Conservation (phyloP, 2,329 filamentous ascomycete species). For the Cladophialophora bantiana region DNA sequence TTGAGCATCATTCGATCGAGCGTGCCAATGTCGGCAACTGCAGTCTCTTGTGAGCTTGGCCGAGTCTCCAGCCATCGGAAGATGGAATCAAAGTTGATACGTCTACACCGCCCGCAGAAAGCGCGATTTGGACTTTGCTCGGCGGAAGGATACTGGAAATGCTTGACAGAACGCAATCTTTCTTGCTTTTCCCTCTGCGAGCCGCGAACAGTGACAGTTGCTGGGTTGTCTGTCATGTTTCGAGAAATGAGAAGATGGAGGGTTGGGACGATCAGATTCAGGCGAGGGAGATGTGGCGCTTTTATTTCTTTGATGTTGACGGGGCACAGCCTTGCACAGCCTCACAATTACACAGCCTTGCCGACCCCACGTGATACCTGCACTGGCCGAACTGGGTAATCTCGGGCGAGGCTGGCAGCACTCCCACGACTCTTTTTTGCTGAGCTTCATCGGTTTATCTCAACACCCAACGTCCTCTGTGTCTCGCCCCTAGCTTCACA, state of each 20-base stretch:
- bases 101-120: slow-evolving; percentile 7
- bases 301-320: too few species aligned
- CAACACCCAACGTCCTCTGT: too few species aligned
- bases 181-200: slow-evolving; percentile 3
- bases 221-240: neutral
- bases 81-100: slow-evolving; percentile 10
- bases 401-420: too few species aligned
- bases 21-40: neutral
- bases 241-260: neutral
- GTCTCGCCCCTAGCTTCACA: too few species aligned
- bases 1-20: neutral
- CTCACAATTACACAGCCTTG: too few species aligned
- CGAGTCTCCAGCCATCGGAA: neutral
- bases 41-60: neutral
- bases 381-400: too few species aligned
- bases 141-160: neutral
- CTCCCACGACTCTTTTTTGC: too few species aligned
- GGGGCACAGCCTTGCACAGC: too few species aligned
- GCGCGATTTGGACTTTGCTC: neutral
- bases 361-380: too few species aligned
- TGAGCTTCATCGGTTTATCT: too few species aligned
- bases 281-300: too few species aligned
- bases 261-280: neutral
- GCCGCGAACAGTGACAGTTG: slow-evolving; percentile 1
- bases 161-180: neutral